Evolutionary conservation across 805 yeast species (phyloP), one percentile per base, ranked within the genome.

Genomic region (Monosporozyma siamensis): DNA sequence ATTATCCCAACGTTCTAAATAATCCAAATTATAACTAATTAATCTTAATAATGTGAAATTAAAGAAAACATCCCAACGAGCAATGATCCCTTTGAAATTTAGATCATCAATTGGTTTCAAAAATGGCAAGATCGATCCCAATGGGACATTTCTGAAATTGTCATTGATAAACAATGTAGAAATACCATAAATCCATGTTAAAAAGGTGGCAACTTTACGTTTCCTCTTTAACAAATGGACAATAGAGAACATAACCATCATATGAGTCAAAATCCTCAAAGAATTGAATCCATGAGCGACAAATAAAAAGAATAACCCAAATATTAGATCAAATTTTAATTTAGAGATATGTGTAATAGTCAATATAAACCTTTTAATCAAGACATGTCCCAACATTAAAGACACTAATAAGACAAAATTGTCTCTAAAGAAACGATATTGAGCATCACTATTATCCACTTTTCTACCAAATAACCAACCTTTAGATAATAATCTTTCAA

Each of bases 41-140:
- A 88, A 77, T 54, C 97, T 73, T 42, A 92, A 70, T 46, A 90
- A 66, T 1, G 95, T 82, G 63, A 94, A 88, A 64, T 92, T 92
- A 71, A 79, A 92, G 53, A 84, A 86, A 3, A 92, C 97, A 58
- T 92, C 97, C 99, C 99, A 92, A 53, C 97, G 72, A 14, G 78
- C 70, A 47, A 92, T 80, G 11, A 89, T 72, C 1, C 97, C 97
- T 38, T 73, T 72, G 51, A 74, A 81, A 1, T 25, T 12, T 11
- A 40, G 10, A 0, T 74, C 52, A 54, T 87, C 95, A 51, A 84
- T 60, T 29, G 73, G 64, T 0, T 68, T 58, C n/a, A 84, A 59
- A 1, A 52, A 46, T 0, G 70, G 55, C 41, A 57, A 54, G 6
- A 78, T 36, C 8, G 56, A 52, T 0, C 75, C 80, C 38, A 74